Percentiles rank a stretch among this genome's conserved stretches.
Conservation (phyloP, 345 rosid species). For the Bruguiera parviflora region DNA sequence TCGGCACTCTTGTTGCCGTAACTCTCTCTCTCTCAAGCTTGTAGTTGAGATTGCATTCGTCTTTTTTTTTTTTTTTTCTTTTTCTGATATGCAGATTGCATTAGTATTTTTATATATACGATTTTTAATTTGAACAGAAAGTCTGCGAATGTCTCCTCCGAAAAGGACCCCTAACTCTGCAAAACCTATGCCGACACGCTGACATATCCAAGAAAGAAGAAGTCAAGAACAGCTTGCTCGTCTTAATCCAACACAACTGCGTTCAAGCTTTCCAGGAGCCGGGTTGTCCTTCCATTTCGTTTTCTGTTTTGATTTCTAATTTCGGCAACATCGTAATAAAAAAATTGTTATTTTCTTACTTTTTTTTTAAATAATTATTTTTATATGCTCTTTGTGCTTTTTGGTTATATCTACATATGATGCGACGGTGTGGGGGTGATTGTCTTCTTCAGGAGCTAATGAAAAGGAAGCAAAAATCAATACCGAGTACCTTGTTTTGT, state of each 20-base stretch:
- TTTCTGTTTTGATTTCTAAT: background rate
- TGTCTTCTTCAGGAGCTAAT: too few relatives aligned
- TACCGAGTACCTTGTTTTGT: conserved; percentile 48
- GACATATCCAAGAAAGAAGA: conserved; percentile 35
- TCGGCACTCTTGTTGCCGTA: conserved; percentile 83
- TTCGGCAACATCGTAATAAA: too few relatives aligned
- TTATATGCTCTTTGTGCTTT: too few relatives aligned
- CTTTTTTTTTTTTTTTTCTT: background rate
- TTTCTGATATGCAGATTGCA: background rate
- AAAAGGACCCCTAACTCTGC: conserved; percentile 51
- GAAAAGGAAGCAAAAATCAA: too few relatives aligned
- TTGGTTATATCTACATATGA: too few relatives aligned
- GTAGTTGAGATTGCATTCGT: too few relatives aligned
- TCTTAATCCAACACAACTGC: conserved; percentile 82
- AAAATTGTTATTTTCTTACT: too few relatives aligned
- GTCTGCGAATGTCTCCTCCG: conserved; percentile 81
- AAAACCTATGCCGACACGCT: conserved; percentile 41
- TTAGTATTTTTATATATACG: background rate
- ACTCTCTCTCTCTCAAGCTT: background rate
- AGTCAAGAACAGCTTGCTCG: conserved; percentile 62
- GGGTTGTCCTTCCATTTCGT: conserved; percentile 19
- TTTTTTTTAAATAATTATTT: too few relatives aligned
- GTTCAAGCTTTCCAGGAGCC: conserved; percentile 60
- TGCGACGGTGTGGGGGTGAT: too few relatives aligned
- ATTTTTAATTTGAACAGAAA: conserved; percentile 42